Conservation (phyloP, 345 rosid genomes). For the Syzygium aromaticum region DNA sequence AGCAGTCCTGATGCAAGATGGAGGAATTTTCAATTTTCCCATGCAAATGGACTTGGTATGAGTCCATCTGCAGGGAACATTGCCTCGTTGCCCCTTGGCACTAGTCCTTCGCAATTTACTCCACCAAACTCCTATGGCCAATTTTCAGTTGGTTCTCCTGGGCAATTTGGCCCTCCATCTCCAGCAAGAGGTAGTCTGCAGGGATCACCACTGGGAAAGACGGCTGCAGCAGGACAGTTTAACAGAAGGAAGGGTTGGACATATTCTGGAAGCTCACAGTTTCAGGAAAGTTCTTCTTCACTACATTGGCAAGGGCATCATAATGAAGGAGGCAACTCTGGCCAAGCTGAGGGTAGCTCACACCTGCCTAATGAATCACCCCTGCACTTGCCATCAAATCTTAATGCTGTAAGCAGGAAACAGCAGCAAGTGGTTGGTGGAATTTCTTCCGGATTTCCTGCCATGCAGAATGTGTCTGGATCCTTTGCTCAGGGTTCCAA, state of each 20-base stretch:
- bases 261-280: constrained; percentile 62
- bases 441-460: constrained; percentile 33
- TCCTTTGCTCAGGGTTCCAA: constrained; percentile 26
- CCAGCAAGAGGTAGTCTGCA: constrained; percentile 85
- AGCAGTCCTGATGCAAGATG: constrained; percentile 91
- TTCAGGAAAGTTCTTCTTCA: constrained; percentile 51
- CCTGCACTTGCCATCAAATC: constrained; percentile 41
- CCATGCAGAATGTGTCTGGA: constrained; percentile 37
- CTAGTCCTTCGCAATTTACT: constrained; percentile 95
- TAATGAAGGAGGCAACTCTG: constrained; percentile 32
- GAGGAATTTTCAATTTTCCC: constrained; percentile 63
- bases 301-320: constrained; percentile 62
- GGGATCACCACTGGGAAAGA: constrained; percentile 90
- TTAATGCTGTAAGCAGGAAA: constrained; percentile 38
- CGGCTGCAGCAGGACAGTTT: constrained; percentile 66
- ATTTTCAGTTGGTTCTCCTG: constrained; percentile 70
- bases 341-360: constrained; percentile 53
- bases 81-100: constrained; percentile 88
- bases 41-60: constrained; percentile 80
- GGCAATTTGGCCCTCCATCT: constrained; percentile 93
- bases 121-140: constrained; percentile 77
- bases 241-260: constrained; percentile 81
- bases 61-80: constrained; percentile 93
- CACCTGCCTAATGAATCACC: constrained; percentile 36
- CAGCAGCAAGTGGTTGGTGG: constrained; percentile 54